These are phyloP conservation scores for Calophaca sinica DNA, from an alignment of 306 rosid genomes.

Conservation along the genomic window DNA sequence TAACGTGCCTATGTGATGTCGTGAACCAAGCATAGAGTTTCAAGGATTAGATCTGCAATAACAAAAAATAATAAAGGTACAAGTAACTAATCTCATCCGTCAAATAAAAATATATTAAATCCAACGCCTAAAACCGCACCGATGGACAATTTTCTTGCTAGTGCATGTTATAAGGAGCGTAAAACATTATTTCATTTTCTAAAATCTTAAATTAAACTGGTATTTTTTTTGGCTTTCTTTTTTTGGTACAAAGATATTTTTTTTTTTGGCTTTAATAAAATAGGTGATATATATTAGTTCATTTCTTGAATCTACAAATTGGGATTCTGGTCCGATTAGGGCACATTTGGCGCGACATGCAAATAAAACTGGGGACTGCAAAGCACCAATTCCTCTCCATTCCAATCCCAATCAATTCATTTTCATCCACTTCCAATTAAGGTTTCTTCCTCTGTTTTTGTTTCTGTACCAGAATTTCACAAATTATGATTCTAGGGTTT, in stretches of 20 bases:
- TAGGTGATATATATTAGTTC: neutral
- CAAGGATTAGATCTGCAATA: neutral
- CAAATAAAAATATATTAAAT: neutral
- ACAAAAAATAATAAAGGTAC: neutral
- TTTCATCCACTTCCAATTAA: conserved; percentile 24
- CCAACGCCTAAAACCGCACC: neutral
- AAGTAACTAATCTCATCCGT: neutral
- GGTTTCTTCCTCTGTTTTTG: conserved; percentile 1
- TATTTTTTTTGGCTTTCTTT: too few relatives aligned
- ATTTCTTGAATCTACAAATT: neutral
- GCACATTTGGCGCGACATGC: conserved; percentile 47
- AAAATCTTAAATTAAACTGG: too few relatives aligned
- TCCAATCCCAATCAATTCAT: conserved; percentile 19
- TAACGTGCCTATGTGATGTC: too few relatives aligned
- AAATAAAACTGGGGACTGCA: neutral
- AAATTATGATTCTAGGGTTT: conserved; percentile 41
- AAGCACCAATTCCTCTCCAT: neutral
- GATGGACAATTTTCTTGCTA: neutral
- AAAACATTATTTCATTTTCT: too few relatives aligned
- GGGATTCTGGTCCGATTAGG: conserved; percentile 18
- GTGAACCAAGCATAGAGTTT: too few relatives aligned
- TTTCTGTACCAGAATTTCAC: neutral
- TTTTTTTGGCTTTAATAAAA: too few relatives aligned
- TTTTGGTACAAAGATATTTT: too few relatives aligned
- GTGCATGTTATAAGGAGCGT: too few relatives aligned